Base-by-base conservation (phyloP, 331 rosid species). In the Malus hybrid region DNA sequence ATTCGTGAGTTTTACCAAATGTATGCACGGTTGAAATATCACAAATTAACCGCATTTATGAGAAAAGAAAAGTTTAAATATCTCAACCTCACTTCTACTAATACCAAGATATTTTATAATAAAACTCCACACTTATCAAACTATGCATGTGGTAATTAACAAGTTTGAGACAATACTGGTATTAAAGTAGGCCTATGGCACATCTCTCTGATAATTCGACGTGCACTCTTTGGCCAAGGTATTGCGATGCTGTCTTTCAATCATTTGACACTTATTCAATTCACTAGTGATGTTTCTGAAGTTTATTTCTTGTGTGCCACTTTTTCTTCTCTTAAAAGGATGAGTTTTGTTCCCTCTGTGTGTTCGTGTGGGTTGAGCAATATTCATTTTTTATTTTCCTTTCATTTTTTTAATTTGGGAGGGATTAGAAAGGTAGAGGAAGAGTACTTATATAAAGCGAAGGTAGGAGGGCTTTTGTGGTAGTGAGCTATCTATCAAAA, bases 151-250 rank as follows among this genome's bases (percentile, higher is more conserved):
- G 44, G 4, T 39, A 39, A 39, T 39, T 39, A 39, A 39, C 12
- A 39, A 39, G 12, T 39, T 39, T 0, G 0, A 0, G 0, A 9
- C 12, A 39, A 39, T 39, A 39, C 4, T 0, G 0, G 0, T 34
- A 0, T 34, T 39, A 0, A 39, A 39, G 12, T 39, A 0, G 44
- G 4, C 12, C 0, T 39, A 39, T 39, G 12, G 0, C 44, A 9
- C 4, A 1, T 39, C 4, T 39, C 11, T 39, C 44, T 39, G 4
- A 39, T 39, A 39, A 39, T 0, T 39, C 12, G 12, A 39, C 12
- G 0, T 39, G 44, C 12, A 29, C 16, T 57, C 29, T n/a, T 10
- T 14, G 15, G 12, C 5, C 34, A 68, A 68, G 6, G 24, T 44
- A 39, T 9, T 68, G 13, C 11, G 26, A 22, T n/a, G 30, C 42